These are phyloP conservation scores for Teratosphaeriaceae sp. DNA, from an alignment of 2,329 filamentous ascomycete species.

Conservation along the genomic window DNA sequence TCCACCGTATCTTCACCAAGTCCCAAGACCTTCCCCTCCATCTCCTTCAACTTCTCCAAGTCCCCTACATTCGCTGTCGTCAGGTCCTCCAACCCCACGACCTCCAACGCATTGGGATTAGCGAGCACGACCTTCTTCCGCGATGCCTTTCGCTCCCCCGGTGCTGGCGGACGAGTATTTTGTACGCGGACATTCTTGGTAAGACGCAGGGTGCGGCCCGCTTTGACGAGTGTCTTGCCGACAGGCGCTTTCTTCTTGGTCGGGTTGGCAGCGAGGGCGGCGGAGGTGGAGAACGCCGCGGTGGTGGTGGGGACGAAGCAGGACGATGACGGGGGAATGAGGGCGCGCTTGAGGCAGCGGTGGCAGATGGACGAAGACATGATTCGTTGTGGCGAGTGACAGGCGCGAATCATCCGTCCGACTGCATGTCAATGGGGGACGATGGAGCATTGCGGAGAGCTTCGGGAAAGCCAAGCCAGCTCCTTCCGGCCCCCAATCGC, in stretches of 20 bases:
- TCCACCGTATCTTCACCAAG: conserved; percentile 67
- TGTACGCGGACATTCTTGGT: conserved; percentile 24
- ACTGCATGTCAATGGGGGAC: too few relatives aligned
- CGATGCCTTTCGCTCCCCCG: conserved; percentile 79
- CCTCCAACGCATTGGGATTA: conserved; percentile 85
- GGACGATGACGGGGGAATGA: conserved; percentile 11
- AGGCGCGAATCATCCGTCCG: too few relatives aligned
- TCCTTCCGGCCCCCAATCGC: too few relatives aligned
- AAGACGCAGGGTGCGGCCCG: conserved; percentile 23
- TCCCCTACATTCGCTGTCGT: conserved; percentile 10
- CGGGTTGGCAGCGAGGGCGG: conserved; percentile 20
- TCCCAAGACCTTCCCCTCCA: conserved; percentile 60
- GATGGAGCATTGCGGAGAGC: too few relatives aligned
- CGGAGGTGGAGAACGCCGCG: conserved; percentile 29
- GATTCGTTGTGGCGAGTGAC: too few relatives aligned
- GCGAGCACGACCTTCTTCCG: conserved; percentile 86
- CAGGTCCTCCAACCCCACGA: conserved; percentile 61
- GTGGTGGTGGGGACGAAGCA: conserved; percentile 6
- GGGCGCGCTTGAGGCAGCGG: conserved; percentile 21
- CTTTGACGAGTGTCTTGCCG: conserved; percentile 13
- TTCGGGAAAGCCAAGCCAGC: too few relatives aligned
- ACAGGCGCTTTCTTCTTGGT: conserved; percentile 24
- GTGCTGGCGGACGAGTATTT: conserved; percentile 27
- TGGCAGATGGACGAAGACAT: conserved; percentile 23
- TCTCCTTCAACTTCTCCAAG: conserved; percentile 36